phyloP scores from a whole-genome alignment of 805 yeast genomes.

The Nakazawaea peltata region DNA sequence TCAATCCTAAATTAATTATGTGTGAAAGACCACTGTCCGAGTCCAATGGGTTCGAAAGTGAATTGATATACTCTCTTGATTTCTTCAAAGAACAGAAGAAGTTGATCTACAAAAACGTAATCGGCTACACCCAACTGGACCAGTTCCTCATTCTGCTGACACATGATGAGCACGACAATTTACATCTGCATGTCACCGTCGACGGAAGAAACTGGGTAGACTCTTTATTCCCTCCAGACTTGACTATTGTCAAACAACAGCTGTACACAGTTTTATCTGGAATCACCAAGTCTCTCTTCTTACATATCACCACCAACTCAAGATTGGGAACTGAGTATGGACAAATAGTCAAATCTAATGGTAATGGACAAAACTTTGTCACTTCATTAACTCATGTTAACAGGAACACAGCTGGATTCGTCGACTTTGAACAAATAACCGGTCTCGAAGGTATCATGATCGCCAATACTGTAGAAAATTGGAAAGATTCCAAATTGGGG shows the following conservation, averaged over 20 bases:
- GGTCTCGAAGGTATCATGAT: constrained; percentile 82
- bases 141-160: constrained; percentile 67
- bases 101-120: constrained; percentile 42
- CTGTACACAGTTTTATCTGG: constrained; percentile 76
- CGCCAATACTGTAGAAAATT: constrained; percentile 59
- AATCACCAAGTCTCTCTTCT: constrained; percentile 55
- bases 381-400: constrained; percentile 61
- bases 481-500: constrained; percentile 33
- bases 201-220: constrained; percentile 70
- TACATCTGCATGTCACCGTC: constrained; percentile 61
- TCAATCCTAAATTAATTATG: constrained; percentile 42
- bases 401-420: constrained; percentile 63
- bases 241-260: constrained; percentile 48
- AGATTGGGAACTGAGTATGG: constrained; percentile 58
- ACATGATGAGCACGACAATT: constrained; percentile 34
- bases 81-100: constrained; percentile 30
- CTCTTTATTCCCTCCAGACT: constrained; percentile 64
- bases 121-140: constrained; percentile 67
- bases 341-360: constrained; percentile 72
- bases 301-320: constrained; percentile 67
- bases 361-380: constrained; percentile 80
- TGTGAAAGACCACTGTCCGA: constrained; percentile 45
- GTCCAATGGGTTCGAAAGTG: constrained; percentile 21
- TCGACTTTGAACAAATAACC: constrained; percentile 77
- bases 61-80: constrained; percentile 41